These are phyloP conservation scores for Globisporangium solare DNA, from an alignment of 352 stramenopile genomes.

Conservation along the genomic window DNA sequence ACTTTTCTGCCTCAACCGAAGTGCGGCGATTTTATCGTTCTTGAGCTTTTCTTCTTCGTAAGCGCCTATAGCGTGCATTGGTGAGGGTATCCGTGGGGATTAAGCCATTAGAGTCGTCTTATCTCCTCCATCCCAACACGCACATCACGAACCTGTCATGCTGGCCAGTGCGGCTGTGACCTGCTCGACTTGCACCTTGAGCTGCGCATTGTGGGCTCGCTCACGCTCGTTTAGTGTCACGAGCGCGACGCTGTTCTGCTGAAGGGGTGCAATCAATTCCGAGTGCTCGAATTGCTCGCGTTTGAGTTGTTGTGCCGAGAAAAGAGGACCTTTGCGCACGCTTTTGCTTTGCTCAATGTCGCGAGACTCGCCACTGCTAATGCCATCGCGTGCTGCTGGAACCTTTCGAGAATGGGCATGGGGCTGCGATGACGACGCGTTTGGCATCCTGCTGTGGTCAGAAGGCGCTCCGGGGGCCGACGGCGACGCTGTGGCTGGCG, in stretches of 20 bases:
- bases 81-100: no score
- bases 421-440: background rate
- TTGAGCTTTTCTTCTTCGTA: constrained; percentile 43
- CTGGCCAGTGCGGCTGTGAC: constrained; percentile 28
- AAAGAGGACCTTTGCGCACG: constrained; percentile 14
- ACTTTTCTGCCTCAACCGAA: constrained; percentile 21
- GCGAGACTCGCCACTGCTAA: background rate
- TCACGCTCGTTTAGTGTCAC: constrained; percentile 42
- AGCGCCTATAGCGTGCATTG: constrained; percentile 24
- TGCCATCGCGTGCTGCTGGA: background rate
- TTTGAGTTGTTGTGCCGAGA: constrained; percentile 21
- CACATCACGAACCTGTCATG: constrained; percentile 23
- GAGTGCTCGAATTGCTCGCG: constrained; percentile 26
- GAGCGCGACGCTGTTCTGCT: constrained; percentile 45
- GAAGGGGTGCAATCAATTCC: constrained; percentile 25
- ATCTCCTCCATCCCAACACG: background rate
- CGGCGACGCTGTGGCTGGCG: background rate
- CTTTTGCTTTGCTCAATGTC: background rate
- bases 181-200: constrained; percentile 33
- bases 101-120: no score
- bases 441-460: background rate
- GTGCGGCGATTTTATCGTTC: constrained; percentile 32
- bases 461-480: background rate
- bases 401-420: background rate
- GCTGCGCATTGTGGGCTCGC: constrained; percentile 31